Conservation (phyloP, 768 basidiomycete species). For the Boletus sp. region DNA sequence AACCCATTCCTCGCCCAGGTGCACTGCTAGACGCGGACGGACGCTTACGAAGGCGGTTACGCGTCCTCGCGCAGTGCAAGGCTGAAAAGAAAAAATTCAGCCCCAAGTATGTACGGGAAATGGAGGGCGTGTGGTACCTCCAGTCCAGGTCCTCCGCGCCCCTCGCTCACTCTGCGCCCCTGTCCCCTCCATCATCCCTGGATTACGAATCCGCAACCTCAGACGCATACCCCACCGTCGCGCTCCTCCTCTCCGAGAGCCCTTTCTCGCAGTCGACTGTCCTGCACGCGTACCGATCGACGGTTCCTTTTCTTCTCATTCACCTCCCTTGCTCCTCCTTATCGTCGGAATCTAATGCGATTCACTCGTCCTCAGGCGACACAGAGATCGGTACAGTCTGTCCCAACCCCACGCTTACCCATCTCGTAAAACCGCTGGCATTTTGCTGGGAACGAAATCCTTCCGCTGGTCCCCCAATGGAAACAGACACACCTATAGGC, state of each 20-base stretch:
- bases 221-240: conserved; percentile 40
- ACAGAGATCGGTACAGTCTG: conserved; percentile 8
- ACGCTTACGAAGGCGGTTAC: conserved; percentile 48
- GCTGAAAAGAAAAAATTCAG: conserved; percentile 79
- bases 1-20: neutral
- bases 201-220: neutral
- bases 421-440: conserved; percentile 18
- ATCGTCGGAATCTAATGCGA: neutral
- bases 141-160: neutral
- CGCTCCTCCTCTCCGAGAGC: conserved; percentile 76
- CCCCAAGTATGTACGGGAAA: conserved; percentile 79
- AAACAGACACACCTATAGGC: neutral
- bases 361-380: neutral
- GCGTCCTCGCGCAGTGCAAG: conserved; percentile 88
- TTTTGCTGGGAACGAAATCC: conserved; percentile 25
- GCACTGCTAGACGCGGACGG: conserved; percentile 17
- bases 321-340: conserved; percentile 55
- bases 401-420: conserved; percentile 22
- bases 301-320: conserved; percentile 74
- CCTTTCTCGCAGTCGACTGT: conserved; percentile 71
- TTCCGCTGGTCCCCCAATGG: neutral
- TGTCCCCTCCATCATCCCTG: neutral
- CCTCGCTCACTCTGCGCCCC: neutral
- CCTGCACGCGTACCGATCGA: conserved; percentile 67
- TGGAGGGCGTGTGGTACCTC: conserved; percentile 80